Conservation (phyloP, 768 basidiomycete genomes). For the Calocera viscosa region DNA sequence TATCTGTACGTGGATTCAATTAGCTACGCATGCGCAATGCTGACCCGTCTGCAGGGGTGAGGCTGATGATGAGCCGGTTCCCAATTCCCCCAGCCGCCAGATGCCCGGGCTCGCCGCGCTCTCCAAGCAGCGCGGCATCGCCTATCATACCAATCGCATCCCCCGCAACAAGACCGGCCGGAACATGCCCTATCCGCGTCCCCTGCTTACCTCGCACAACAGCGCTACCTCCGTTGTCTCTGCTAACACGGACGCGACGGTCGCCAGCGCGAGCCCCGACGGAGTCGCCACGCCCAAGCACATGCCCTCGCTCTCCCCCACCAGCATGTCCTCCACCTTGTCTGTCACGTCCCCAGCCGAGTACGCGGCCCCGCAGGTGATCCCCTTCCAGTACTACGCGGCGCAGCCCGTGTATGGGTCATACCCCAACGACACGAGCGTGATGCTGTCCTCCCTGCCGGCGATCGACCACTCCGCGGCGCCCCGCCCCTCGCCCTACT, state of each 20-base stretch:
- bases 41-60: neutral
- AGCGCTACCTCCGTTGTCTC: neutral
- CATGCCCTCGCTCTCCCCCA: neutral
- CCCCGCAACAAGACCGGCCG: neutral
- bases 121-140: neutral
- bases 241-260: neutral
- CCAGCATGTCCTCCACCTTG: neutral
- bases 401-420: neutral
- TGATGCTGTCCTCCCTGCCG: neutral
- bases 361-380: neutral
- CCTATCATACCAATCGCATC: neutral
- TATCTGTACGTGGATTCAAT: conserved; percentile 34
- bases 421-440: neutral
- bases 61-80: neutral
- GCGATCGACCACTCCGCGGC: conserved; percentile 4
- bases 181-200: neutral
- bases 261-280: neutral
- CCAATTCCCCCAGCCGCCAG: neutral
- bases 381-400: neutral
- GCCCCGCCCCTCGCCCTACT: neutral
- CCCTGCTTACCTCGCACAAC: neutral
- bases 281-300: neutral
- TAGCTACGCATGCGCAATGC: too few species aligned
- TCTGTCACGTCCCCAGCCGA: neutral
- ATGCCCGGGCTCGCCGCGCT: neutral